These are phyloP conservation scores for Boletus reticuloceps DNA, from an alignment of 768 basidiomycete genomes.

Conservation along the genomic window DNA sequence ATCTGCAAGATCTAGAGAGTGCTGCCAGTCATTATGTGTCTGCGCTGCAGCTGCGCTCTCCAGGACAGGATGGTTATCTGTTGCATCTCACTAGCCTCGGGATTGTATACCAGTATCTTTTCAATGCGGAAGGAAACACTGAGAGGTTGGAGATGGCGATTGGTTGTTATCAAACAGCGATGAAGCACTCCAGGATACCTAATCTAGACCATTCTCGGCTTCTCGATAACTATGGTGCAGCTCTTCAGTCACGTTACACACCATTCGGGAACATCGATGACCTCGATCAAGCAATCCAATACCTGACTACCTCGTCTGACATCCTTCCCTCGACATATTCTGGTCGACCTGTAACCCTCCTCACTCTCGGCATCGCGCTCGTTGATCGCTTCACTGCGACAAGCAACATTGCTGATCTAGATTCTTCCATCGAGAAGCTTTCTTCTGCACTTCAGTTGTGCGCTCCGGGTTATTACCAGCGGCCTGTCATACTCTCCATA, in stretches of 20 bases:
- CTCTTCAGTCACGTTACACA: conserved; percentile 18
- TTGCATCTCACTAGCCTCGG: conserved; percentile 13
- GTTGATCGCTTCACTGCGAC: conserved; percentile 6
- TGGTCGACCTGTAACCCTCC: conserved; percentile 11
- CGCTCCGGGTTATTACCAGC: conserved; percentile 2
- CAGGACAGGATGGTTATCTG: conserved; percentile 12
- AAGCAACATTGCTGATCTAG: conserved; percentile 11
- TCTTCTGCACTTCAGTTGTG: conserved; percentile 14
- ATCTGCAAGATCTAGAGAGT: conserved; percentile 24
- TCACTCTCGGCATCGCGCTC: conserved; percentile 8
- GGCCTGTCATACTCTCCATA: conserved; percentile 3
- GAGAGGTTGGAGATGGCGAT: conserved; percentile 23
- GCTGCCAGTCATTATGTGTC: conserved; percentile 4
- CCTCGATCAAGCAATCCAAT: conserved; percentile 23
- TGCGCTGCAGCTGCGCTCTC: conserved; percentile 18
- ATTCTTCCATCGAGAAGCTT: conserved; percentile 16
- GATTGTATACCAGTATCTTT: background rate
- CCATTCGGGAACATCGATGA: conserved; percentile 14
- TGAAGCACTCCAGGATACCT: conserved; percentile 12
- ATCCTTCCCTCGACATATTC: conserved; percentile 11
- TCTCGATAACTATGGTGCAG: conserved; percentile 17
- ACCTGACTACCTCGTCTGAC: conserved; percentile 12
- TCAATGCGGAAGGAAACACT: conserved; percentile 8
- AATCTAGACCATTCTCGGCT: conserved; percentile 17
- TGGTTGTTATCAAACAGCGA: conserved; percentile 10